These are phyloP conservation scores for Fusarium subtropicale DNA, from an alignment of 2,329 filamentous ascomycete genomes.

Conservation along the genomic window DNA sequence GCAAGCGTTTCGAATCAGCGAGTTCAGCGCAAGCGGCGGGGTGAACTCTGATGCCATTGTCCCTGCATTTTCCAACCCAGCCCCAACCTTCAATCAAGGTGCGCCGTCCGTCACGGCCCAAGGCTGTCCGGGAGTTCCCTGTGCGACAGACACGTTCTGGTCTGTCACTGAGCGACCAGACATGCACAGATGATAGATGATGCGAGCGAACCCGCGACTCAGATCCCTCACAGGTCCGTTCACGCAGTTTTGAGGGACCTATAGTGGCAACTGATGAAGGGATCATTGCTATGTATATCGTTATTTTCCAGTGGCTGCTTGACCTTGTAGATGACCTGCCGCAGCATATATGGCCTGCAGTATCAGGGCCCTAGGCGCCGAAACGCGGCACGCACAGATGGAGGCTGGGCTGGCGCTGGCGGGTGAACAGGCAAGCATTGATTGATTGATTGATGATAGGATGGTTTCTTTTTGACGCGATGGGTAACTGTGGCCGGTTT, in stretches of 20 bases:
- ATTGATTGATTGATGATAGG: background rate
- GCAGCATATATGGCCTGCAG: slow-evolving; percentile 19
- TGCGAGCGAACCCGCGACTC: slow-evolving; percentile 33
- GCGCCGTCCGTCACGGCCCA: slow-evolving; percentile 33
- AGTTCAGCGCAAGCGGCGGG: slow-evolving; percentile 18
- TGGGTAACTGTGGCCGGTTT: slow-evolving; percentile 1
- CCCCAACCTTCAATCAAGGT: slow-evolving; percentile 13
- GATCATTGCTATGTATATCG: slow-evolving; percentile 10
- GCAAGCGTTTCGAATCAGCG: slow-evolving; percentile 11
- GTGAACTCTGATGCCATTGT: slow-evolving; percentile 32
- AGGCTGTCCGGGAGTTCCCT: slow-evolving; percentile 40
- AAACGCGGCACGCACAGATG: slow-evolving; percentile 28
- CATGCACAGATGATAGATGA: slow-evolving; percentile 40
- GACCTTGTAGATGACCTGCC: slow-evolving; percentile 19
- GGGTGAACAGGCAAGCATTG: background rate
- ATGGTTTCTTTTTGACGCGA: slow-evolving; percentile 7
- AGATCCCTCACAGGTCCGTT: slow-evolving; percentile 42
- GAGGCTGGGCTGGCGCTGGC: slow-evolving; percentile 11
- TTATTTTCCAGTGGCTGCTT: slow-evolving; percentile 4
- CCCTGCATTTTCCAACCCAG: slow-evolving; percentile 25
- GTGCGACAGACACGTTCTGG: slow-evolving; percentile 33
- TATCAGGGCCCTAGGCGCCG: slow-evolving; percentile 16
- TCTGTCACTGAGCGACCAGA: slow-evolving; percentile 35
- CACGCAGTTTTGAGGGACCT: slow-evolving; percentile 28
- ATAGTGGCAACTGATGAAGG: slow-evolving; percentile 34